A percentile compares a stretch with the other conserved stretches of the same genome.
Evolutionary conservation across 2,329 filamentous ascomycete genomes (phyloP).

Genomic region (Colletotrichum sp.): DNA sequence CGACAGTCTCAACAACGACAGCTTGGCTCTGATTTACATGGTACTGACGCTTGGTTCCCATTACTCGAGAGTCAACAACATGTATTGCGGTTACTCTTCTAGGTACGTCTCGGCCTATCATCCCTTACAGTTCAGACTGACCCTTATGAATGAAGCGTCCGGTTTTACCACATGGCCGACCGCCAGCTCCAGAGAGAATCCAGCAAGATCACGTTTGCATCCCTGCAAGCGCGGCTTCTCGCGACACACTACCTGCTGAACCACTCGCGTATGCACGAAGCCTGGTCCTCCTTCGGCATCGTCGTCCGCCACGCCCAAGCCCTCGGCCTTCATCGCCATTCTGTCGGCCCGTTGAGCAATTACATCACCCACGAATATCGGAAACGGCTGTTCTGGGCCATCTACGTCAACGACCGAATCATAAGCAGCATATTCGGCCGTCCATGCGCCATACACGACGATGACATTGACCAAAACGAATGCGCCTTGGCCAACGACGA

Average conservation of each 20-base stretch:
- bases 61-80: not conserved
- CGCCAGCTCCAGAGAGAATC: not conserved
- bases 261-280: not conserved
- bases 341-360: not conserved
- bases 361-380: not conserved
- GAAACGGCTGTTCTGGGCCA: constrained; percentile 27
- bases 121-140: not conserved
- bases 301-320: not conserved
- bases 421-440: constrained; percentile 27
- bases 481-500: not conserved
- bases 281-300: not conserved
- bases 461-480: constrained; percentile 20
- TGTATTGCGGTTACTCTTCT: not conserved
- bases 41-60: not conserved
- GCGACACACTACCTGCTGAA: not conserved
- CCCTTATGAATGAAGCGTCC: not conserved
- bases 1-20: not conserved
- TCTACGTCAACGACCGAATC: constrained; percentile 26
- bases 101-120: not conserved
- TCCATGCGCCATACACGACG: constrained; percentile 26
- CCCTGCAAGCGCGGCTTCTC: not conserved
- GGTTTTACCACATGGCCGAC: not conserved
- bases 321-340: not conserved
- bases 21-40: not conserved
- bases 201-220: not conserved